Base-by-base conservation (phyloP, 2,329 filamentous ascomycete species). In the Aspergillus sp. region DNA sequence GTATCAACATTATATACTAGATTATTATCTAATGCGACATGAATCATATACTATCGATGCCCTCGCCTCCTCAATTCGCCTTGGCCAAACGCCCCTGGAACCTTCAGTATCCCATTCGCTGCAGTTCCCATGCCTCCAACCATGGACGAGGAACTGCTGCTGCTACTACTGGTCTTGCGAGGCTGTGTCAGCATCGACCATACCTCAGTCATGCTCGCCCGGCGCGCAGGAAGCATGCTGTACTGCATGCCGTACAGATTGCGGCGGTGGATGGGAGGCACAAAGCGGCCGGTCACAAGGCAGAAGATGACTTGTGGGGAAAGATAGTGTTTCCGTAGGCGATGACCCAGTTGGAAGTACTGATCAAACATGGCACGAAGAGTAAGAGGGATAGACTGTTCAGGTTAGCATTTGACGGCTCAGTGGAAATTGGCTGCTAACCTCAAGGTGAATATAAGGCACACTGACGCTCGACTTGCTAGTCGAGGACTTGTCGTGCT, bases 241-340 rank as follows among this genome's bases (percentile, higher is more conserved):
- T 99, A 99, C 78, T 99, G 95, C 70, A 99, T 82, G 68, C 92
- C 96, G 78, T 99, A 99, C 54, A 99, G 82, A 71, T 95, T 96
- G 72, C 93, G 94, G 55, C 96, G 86, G 73, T 97, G 93, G 52
- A 99, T 96, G 0, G 96, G 94, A 11, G 94, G 95, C 1, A 98
- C 92, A 66, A 97, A 97, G 62, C 90, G 90, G 60, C 95, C 95
- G 0, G 92, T 96, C 23, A 93, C 82, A 2, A 99, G 87, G 69
- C 92, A 95, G 41, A 96, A 83, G 51, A 98, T 85, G 19, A 99
- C 96, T 13, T 88, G 86, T 0, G 92, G 92, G 0, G 92, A 94
- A 47, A 98, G 83, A 75, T 99, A 99, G 78, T 99, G 95, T 75
- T 96, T 96, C 59, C 92, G 89, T 63, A 99, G 91, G 51, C 95